Conservation (phyloP, 805 yeast genomes). For the Myxozyma mucilagina region DNA sequence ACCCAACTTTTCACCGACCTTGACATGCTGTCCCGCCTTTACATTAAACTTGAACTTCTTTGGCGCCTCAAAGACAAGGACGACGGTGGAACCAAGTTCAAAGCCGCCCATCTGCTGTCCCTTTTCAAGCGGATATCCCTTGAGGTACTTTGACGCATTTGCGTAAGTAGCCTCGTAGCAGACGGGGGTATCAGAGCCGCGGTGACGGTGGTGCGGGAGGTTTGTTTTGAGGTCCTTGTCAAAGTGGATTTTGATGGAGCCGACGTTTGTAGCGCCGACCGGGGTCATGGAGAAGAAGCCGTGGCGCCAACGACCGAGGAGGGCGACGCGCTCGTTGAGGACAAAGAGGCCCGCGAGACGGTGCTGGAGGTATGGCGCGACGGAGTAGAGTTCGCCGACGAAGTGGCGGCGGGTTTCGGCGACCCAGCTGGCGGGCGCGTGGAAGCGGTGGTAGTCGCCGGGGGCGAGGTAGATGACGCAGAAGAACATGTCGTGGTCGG, state of each 20-base stretch:
- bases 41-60: constrained; percentile 68
- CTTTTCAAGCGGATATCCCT: constrained; percentile 84
- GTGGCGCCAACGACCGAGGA: constrained; percentile 92
- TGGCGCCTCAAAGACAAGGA: constrained; percentile 95
- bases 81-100: constrained; percentile 95
- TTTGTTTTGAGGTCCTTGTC: constrained; percentile 90
- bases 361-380: constrained; percentile 93
- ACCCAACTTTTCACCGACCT: constrained; percentile 73
- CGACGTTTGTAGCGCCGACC: constrained; percentile 98
- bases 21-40: constrained; percentile 70
- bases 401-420: constrained; percentile 90
- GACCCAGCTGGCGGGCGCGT: constrained; percentile 96
- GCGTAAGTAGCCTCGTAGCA: constrained; percentile 93
- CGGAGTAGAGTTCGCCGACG: constrained; percentile 92
- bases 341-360: constrained; percentile 84
- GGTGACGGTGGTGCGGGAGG: constrained; percentile 45
- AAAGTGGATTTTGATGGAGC: constrained; percentile 86
- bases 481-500: constrained; percentile 53
- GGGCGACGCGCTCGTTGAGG: constrained; percentile 90
- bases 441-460: constrained; percentile 97
- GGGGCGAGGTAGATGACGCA: constrained; percentile 96
- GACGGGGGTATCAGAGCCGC: constrained; percentile 53
- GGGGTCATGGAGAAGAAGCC: constrained; percentile 99
- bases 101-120: constrained; percentile 98
- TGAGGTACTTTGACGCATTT: constrained; percentile 69